phyloP scores from a whole-genome alignment of 2,329 filamentous ascomycete genomes.

The Trichoderma semiorbis region DNA sequence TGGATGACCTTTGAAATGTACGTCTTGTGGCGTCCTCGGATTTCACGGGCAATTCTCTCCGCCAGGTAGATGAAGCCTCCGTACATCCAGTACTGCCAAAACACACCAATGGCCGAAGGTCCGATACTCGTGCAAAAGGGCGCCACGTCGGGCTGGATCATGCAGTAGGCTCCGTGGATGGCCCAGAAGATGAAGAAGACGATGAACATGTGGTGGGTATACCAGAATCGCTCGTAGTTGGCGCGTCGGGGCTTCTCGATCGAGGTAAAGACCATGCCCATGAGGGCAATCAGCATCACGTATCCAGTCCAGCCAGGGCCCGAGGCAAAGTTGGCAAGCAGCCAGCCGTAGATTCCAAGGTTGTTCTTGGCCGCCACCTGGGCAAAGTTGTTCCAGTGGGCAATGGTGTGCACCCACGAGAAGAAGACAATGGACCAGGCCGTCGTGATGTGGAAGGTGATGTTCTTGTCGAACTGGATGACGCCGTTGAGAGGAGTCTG shows the following conservation, averaged over 20 bases:
- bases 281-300: conserved; percentile 74
- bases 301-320: conserved; percentile 86
- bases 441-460: conserved; percentile 80
- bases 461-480: conserved; percentile 86
- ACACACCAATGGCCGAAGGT: conserved; percentile 66
- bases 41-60: conserved; percentile 74
- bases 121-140: conserved; percentile 72
- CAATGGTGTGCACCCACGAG: conserved; percentile 80
- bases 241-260: conserved; percentile 73
- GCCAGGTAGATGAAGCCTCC: conserved; percentile 75
- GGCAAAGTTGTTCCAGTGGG: conserved; percentile 84
- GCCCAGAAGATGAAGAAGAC: conserved; percentile 89
- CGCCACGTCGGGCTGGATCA: conserved; percentile 80
- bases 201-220: conserved; percentile 83
- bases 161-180: conserved; percentile 85
- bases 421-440: conserved; percentile 89
- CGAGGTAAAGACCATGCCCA: conserved; percentile 74
- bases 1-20: conserved; percentile 87
- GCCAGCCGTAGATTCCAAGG: conserved; percentile 73
- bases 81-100: conserved; percentile 89
- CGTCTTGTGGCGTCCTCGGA: conserved; percentile 77
- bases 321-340: conserved; percentile 72
- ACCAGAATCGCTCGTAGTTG: conserved; percentile 90
- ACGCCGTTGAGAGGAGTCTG: conserved; percentile 82
- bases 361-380: conserved; percentile 71